A percentile compares a stretch with the other conserved stretches of the same genome.
Evolutionary conservation across 345 rosid genomes (phyloP).

Genomic region (Luvunga scandens): DNA sequence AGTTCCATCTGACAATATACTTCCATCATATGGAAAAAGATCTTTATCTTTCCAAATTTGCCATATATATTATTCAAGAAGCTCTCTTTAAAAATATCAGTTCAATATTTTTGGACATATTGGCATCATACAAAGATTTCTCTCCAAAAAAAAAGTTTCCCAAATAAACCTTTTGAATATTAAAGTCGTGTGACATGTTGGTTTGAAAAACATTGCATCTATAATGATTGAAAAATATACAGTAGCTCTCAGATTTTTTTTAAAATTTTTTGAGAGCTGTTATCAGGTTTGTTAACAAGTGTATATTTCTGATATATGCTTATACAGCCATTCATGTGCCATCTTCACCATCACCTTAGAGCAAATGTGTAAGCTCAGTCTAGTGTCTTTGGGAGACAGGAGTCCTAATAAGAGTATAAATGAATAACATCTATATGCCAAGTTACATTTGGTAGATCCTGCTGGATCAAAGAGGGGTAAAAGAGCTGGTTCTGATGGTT

Average conservation of each 20-base stretch:
- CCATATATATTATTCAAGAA: too few relatives aligned
- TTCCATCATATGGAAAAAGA: too few relatives aligned
- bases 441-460: slow-evolving; percentile 95
- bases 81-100: too few relatives aligned
- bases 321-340: slow-evolving; percentile 90
- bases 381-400: slow-evolving; percentile 50
- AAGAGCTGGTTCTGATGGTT: slow-evolving; percentile 93
- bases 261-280: not conserved
- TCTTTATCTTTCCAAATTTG: too few relatives aligned
- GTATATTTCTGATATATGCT: slow-evolving; percentile 16
- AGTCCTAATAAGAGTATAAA: slow-evolving; percentile 51
- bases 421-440: slow-evolving; percentile 93
- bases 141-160: too few relatives aligned
- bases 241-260: not conserved
- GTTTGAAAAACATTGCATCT: not conserved
- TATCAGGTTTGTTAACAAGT: not conserved
- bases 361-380: slow-evolving; percentile 80
- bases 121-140: too few relatives aligned
- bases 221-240: not conserved
- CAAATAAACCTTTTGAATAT: too few relatives aligned
- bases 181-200: not conserved
- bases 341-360: slow-evolving; percentile 93
- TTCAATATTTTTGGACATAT: too few relatives aligned
- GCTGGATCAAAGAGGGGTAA: slow-evolving; percentile 98
- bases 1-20: too few relatives aligned